Base-by-base conservation (phyloP, 1,139 yeast genomes). In the Geotrichum candidum region DNA sequence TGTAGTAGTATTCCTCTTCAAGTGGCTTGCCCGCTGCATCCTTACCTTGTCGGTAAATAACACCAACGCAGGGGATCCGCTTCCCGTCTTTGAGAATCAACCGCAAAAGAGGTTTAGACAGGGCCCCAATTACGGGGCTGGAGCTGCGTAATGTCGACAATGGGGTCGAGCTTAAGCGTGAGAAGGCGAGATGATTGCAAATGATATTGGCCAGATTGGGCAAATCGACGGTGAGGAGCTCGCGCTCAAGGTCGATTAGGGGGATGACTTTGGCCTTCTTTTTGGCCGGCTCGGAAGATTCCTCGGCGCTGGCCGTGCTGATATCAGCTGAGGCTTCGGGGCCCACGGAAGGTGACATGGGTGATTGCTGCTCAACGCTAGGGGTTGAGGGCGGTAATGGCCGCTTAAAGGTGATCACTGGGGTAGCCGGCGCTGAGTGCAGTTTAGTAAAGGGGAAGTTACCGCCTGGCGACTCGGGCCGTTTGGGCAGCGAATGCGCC, bases 11-110 rank as follows among this genome's bases (percentile, higher is more conserved):
- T 73, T 94, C 97, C 71, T 90, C 96, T 67, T 92, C 97, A 66
- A 94, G 79, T 3, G 90, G 90, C 73, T 90, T 90, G 13, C 98
- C 98, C 1, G 97, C 96, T 3, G 98, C 97, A 75, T 94, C 98
- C 73, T 90, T 92, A 58, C 98, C 98, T 64, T 83, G 81, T 73
- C 98, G 86, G 68, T 85, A 83, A 65, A 94, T 91, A 13, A 88
- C 87, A 15, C 98, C 98, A 62, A 92, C 82, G 68, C 95, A 87
- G 10, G 73, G 68, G 18, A 38, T 38, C 4, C 45, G 2, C 6
- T 38, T 38, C 6, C 45, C 45, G 6, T 38, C 45, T 6, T 38
- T 38, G 6, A 38, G 18, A 38, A 38, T 38, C 45, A 38, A 38
- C 4, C 45, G 45, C 10, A 48, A 48, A n/a, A 25, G 25, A 15